Conservation (phyloP, 1,284 basidiomycete genomes). For the Laetiporus sulphureus region DNA sequence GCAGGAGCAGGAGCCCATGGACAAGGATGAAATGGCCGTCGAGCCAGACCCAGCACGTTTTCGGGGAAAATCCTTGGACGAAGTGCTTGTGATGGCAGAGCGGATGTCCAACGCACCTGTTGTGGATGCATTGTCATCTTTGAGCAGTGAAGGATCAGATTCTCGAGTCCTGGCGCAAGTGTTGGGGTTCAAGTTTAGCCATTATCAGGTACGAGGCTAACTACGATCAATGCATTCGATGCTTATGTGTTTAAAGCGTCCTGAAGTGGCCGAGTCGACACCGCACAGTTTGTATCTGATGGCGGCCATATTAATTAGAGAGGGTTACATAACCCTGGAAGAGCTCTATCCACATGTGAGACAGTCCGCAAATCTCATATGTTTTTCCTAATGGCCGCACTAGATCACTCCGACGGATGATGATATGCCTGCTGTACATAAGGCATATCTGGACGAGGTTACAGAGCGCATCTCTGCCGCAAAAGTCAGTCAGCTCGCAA, state of each 20-base stretch:
- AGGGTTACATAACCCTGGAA: constrained; percentile 79
- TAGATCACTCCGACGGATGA: constrained; percentile 74
- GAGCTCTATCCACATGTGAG: constrained; percentile 82
- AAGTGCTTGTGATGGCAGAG: constrained; percentile 54
- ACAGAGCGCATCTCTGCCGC: constrained; percentile 59
- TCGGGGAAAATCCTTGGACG: constrained; percentile 56
- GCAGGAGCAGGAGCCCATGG: constrained; percentile 13
- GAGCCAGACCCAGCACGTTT: constrained; percentile 37
- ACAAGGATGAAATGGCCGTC: constrained; percentile 28
- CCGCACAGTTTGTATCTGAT: constrained; percentile 77
- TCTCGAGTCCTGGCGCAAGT: constrained; percentile 82
- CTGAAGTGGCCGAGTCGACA: constrained; percentile 50
- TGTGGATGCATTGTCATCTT: constrained; percentile 13
- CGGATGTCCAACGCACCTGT: constrained; percentile 10
- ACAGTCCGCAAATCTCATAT: constrained; percentile 1
- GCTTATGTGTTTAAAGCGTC: constrained; percentile 32
- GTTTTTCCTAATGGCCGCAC: no score
- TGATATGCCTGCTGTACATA: constrained; percentile 63
- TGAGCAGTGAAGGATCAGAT: constrained; percentile 25
- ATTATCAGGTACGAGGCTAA: constrained; percentile 66
- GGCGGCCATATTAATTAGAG: constrained; percentile 84
- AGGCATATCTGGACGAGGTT: constrained; percentile 65
- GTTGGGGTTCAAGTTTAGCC: constrained; percentile 91
- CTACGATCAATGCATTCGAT: constrained; percentile 8
- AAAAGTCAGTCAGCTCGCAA: constrained; percentile 77